These are phyloP conservation scores for Rhynchosporium agropyri DNA, from an alignment of 2,329 filamentous ascomycete genomes.

Conservation along the genomic window DNA sequence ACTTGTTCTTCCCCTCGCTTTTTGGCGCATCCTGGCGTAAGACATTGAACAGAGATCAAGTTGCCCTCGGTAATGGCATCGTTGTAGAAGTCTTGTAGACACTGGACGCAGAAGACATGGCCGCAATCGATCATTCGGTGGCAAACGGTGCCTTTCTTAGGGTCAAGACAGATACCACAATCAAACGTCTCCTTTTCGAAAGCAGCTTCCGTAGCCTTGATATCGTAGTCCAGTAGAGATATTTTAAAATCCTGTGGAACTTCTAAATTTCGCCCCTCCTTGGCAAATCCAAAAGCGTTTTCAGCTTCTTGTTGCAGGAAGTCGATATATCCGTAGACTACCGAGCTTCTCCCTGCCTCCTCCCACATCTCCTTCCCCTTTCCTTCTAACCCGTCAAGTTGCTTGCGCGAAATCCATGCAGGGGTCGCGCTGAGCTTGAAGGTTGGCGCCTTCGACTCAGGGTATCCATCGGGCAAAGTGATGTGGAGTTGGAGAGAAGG, in stretches of 20 bases:
- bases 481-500: constrained; percentile 59
- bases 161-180: constrained; percentile 85
- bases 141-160: constrained; percentile 83
- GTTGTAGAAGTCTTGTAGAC: constrained; percentile 87
- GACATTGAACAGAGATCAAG: constrained; percentile 75
- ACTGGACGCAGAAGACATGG: constrained; percentile 90
- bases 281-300: constrained; percentile 60
- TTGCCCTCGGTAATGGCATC: constrained; percentile 85
- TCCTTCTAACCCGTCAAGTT: constrained; percentile 53
- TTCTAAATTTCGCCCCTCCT: constrained; percentile 51
- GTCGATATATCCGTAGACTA: constrained; percentile 66
- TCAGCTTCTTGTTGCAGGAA: constrained; percentile 62
- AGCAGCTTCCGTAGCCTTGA: constrained; percentile 68
- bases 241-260: constrained; percentile 64
- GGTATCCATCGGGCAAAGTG: constrained; percentile 60
- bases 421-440: constrained; percentile 57
- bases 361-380: constrained; percentile 62
- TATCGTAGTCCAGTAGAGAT: constrained; percentile 76
- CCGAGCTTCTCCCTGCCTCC: constrained; percentile 59
- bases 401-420: constrained; percentile 57
- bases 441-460: constrained; percentile 53
- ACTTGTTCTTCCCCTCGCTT: constrained; percentile 47
- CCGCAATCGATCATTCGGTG: constrained; percentile 81
- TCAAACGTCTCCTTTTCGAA: constrained; percentile 87
- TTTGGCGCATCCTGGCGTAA: constrained; percentile 77